Conservation (phyloP, 164 flowering plant species). For the Stephania japonica region DNA sequence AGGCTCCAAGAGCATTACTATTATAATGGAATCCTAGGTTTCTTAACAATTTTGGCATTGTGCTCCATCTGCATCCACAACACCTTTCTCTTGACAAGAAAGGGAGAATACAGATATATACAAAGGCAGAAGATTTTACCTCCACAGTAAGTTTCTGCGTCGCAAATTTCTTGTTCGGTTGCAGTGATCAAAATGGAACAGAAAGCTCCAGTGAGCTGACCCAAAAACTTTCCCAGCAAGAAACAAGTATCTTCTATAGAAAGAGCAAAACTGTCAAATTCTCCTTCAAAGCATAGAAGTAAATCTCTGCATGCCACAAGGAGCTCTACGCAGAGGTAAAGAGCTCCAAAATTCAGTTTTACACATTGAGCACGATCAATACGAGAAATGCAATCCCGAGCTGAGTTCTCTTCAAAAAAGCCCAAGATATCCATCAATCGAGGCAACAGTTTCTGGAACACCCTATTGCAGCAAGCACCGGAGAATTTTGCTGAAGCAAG, state of each 20-base stretch:
- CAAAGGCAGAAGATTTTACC: slow-evolving; percentile 29
- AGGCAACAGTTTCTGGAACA: slow-evolving; percentile 41
- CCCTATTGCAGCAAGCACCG: slow-evolving; percentile 42
- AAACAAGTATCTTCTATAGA: slow-evolving; percentile 28
- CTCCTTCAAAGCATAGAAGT: slow-evolving; percentile 23
- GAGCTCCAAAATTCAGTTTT: slow-evolving; percentile 45
- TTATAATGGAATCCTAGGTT: neutral
- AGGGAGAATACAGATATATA: neutral
- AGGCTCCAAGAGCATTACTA: neutral
- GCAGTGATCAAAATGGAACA: slow-evolving; percentile 28
- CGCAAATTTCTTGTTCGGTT: slow-evolving; percentile 21
- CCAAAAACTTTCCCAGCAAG: slow-evolving; percentile 41
- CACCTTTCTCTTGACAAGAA: neutral
- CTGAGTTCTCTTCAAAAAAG: slow-evolving; percentile 19
- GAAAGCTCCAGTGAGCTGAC: slow-evolving; percentile 35
- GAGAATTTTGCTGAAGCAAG: slow-evolving; percentile 52
- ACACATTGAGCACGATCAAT: slow-evolving; percentile 10
- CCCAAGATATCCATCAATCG: slow-evolving; percentile 45
- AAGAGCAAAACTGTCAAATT: slow-evolving; percentile 9
- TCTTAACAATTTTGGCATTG: neutral
- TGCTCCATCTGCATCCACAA: neutral
- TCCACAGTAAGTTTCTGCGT: slow-evolving; percentile 32
- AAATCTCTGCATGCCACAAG: slow-evolving; percentile 63
- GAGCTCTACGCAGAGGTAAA: slow-evolving; percentile 66
- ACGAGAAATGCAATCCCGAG: slow-evolving; percentile 12